Percentiles rank a stretch among this genome's conserved stretches.
Conservation (phyloP, 257 asterid species). For the Solanum corneliomulleri region DNA sequence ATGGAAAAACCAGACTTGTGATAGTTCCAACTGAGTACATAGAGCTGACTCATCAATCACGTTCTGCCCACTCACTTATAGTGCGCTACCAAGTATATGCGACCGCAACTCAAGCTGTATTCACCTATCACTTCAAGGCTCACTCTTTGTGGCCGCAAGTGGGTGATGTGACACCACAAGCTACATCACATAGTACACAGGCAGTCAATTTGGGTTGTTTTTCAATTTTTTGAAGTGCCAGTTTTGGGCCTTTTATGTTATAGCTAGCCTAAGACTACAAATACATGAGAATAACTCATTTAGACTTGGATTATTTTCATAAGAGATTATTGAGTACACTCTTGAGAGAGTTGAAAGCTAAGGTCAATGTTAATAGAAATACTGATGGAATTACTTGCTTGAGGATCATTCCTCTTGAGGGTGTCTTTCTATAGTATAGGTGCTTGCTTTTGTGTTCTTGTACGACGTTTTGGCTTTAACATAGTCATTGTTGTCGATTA, state of each 20-base stretch:
- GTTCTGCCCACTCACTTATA: not conserved
- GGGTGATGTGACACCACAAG: not conserved
- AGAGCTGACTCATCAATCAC: not conserved
- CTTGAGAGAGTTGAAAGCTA: not conserved
- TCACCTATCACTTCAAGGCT: not conserved
- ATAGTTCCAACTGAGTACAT: not conserved
- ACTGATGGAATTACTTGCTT: not conserved
- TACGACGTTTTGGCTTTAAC: not conserved
- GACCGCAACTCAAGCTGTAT: not conserved
- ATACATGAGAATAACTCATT: not conserved
- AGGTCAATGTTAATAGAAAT: not conserved
- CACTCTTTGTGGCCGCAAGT: not conserved
- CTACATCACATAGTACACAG: not conserved
- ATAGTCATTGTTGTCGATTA: not conserved
- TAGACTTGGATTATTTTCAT: not conserved
- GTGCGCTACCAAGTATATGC: not conserved
- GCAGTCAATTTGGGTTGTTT: not conserved
- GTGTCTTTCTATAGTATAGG: no score
- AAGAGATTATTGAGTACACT: not conserved
- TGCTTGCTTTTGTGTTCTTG: not conserved
- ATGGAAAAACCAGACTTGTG: not conserved
- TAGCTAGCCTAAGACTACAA: not conserved
- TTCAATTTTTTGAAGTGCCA: not conserved
- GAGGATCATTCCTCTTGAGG: not conserved
- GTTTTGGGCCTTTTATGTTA: not conserved